phyloP scores from a whole-genome alignment of 164 flowering plant genomes.

The Umbilicus rupestris region DNA sequence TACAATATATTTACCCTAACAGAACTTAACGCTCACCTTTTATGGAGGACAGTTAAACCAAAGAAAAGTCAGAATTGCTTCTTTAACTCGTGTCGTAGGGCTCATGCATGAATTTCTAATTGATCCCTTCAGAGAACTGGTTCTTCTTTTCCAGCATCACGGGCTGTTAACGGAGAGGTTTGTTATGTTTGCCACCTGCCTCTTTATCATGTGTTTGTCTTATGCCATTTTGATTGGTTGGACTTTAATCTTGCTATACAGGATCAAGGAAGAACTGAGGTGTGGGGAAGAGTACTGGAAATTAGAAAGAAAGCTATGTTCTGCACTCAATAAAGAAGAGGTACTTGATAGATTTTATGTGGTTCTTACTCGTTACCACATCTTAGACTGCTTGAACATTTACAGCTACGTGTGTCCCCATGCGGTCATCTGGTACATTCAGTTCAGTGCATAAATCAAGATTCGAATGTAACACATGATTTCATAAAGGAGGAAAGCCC shows the following conservation, averaged over 20 bases:
- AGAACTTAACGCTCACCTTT: neutral
- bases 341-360: slow-evolving; percentile 18
- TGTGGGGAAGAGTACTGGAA: slow-evolving; percentile 84
- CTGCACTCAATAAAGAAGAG: slow-evolving; percentile 39
- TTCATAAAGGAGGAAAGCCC: neutral
- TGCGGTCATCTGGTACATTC: neutral
- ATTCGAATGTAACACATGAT: neutral
- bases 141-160: slow-evolving; percentile 34
- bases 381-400: neutral
- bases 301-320: slow-evolving; percentile 79
- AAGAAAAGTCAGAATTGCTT: neutral
- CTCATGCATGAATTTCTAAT: slow-evolving; percentile 20
- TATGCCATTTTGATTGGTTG: neutral
- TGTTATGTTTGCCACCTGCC: neutral
- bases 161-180: slow-evolving; percentile 67
- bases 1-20: neutral
- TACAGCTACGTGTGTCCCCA: too few relatives aligned
- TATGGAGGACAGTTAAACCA: neutral
- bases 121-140: slow-evolving; percentile 54
- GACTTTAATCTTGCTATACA: slow-evolving; percentile 16
- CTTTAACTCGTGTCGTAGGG: slow-evolving; percentile 21
- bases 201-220: neutral
- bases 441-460: neutral
- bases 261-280: slow-evolving; percentile 56
- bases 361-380: neutral